Evolutionary conservation across 768 basidiomycete genomes (phyloP), one percentile per base, ranked within the genome.

Genomic region (Galerina sulciceps): DNA sequence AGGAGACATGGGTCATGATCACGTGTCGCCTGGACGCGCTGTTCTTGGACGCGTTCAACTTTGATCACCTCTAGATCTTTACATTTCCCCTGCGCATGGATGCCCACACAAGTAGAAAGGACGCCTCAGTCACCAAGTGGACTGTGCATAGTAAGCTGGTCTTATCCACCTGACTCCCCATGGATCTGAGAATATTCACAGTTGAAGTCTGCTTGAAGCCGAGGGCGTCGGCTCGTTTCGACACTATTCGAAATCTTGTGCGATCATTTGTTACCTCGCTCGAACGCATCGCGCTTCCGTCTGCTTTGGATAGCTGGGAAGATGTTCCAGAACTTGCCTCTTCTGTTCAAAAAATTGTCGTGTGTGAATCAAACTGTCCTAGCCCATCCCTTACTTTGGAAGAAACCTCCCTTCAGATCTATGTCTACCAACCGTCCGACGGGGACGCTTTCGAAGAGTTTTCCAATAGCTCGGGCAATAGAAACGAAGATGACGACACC

Each of bases 401-500:
- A 17, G 83, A 89, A 58, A 81, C 86, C 51, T 72, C 74, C 8
- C 80, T 96, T 37, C 85, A 92, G 62, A 86, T 97, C 54, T 93
- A 99, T 67, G 86, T 97, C 13, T 99, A 98, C 69, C 89, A 94
- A 58, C 88, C 91, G 10, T 82, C 82, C 0, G 86, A 90, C 55
- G 75, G 79, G 1, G 88, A 91, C 58, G 76, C 82, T 0, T 84
- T 86, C 43, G 87, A 90, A 67, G 93, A 96, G 60, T 91, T 93
- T 63, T 81, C 86, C 1, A 85, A 85, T 42, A 78, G 78, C 69
- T 69, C 79, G n/a, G 59, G 82, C 67, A 54, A 76, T 68, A 73
- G 78, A 49, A 81, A 81, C 26, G 90, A 90, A 18, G 91, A 88
- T 43, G 87, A 89, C 59, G 86, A 88, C 51, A 87, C 93, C 0